Base-by-base conservation (phyloP, 2,329 filamentous ascomycete species). In the Pseudogymnoascus sp. region DNA sequence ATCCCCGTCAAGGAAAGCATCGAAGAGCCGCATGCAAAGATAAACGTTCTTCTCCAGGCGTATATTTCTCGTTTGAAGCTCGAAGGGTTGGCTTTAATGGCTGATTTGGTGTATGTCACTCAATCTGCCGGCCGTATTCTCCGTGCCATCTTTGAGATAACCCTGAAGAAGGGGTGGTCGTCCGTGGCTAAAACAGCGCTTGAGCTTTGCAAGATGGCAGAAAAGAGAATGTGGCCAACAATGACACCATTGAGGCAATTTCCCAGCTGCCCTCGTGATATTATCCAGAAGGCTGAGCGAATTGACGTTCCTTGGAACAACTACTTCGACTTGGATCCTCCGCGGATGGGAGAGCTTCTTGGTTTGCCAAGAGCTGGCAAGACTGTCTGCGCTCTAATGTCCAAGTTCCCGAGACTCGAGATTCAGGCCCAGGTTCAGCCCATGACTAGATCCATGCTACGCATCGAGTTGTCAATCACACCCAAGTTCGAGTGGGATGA, bases 191-290 rank as follows among this genome's bases (percentile, higher is more conserved):
- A 95, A 78, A 91, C 89, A 66, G 93, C 95, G 0, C 80, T 99
- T 44, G 91, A 96, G 70, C 83, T 99, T 62, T 99, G 96, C 79
- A 99, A 99, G 79, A 97, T 96, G 91, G 95, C 93, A 0, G 95
- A 99, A 79, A 96, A 96, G 81, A 85, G 96, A 60, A 99, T 99
- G 96, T 99, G 95, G 95, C 93, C 93, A 13, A 97, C 93, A 5
- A 99, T 97, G 95, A 91, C 91, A 38, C 95, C 96, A 10, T 81
- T 99, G 33, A 86, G 95, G 62, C 95, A 99, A 72, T 99, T 99
- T 73, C 85, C 89, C 3, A 79, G 80, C 40, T 96, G 92, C 72
- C 87, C 93, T 2, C 82, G 86, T 42, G 93, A 97, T 64, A 90
- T 97, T 62, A 80, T 97, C 60, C 87, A 91, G 68, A 97, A 97